Base-by-base conservation (phyloP, 2,329 filamentous ascomycete species). In the Myriosclerotinia curreyana region DNA sequence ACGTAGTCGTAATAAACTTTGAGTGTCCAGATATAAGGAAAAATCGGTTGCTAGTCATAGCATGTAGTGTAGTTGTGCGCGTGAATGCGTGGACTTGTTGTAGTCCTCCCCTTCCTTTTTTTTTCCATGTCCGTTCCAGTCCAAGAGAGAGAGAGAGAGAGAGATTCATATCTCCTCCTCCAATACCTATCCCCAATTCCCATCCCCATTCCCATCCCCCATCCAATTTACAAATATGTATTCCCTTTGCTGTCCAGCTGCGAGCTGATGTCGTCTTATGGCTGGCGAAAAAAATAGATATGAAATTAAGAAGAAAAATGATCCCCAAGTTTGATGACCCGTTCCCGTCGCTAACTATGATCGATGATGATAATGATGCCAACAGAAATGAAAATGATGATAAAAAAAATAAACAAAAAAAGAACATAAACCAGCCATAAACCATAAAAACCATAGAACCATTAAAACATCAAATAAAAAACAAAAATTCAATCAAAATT, bases 401-500 rank as follows among this genome's bases (percentile, higher is more conserved):
- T n/a, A n/a, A 34, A 59, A 20, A 49, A 7, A 50, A 67, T 66
- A 58, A 64, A 66, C 64, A 62, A 61, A 40, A 36, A 54, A 14
- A 54, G 31, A 28, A 62, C 48, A 31, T 22, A 34, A 28, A 48
- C 44, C 44, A 58, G 48, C 58, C 58, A 28, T 60, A 64, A 59
- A 50, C 61, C 51, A 48, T 54, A 34, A 62, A 36, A 59, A 50
- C 61, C 51, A 48, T 54, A 34, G 54, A 36, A 28, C 60, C 60
- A 55, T 63, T 34, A 65, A 54, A 62, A 52, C 75, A 75, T 54
- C 74, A 64, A 65, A 75, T 54, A 74, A 74, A 71, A 73, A 72
- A 73, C 69, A 71, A 71, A 69, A 74, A 70, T 25, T 22, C 75
- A 74, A 76, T 42, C 73, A 64, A 65, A 64, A 50, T 28, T 63